Evolutionary conservation across 1,139 yeast genomes (phyloP), one percentile per base, ranked within the genome.

Genomic region (Magnusiomyces magnusii): DNA sequence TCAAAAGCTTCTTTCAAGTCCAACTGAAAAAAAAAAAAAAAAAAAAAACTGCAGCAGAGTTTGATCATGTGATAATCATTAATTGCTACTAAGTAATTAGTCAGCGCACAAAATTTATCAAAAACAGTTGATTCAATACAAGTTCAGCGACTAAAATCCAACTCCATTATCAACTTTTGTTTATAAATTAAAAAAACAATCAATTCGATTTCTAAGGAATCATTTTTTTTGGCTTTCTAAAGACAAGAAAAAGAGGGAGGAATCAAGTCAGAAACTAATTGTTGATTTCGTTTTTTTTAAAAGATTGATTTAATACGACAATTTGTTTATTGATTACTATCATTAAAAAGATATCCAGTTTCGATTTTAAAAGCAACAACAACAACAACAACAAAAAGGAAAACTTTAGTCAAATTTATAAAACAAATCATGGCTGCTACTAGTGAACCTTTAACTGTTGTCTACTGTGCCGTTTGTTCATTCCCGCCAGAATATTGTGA

Each of bases 401-500:
- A 39, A 34, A 23, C 53, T 21, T 31, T 31, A 7, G 36, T 31
- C 13, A 7, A 31, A 31, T 31, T 24, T 7, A 47, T 27, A 31
- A 7, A 5, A 31, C 10, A 21, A 47, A 34, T 23, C 9, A 56
- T 56, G 58, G 52, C 55, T 15, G 55, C 31, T 28, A 44, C 28
- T n/a, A n/a, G n/a, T 19, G 53, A 51, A 44, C 59, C 61, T 13
- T 15, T 36, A n/a, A 23, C 55, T 15, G 57, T 84, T 23, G 68
- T 80, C 15, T 91, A 92, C 75, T 92, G 98, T 73, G 93, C 85
- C 3, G 81, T 91, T 10, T 92, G 98, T 73, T 75, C 91, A 0
- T 85, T 83, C 69, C 97, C 97, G 19, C 93, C 93, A 1, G 98
- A 91, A 73, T 92, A 85, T 75, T 92, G 99, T 76, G 98, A 92